Evolutionary conservation across 192 early-diverging fungal species (phyloP), one percentile per base, ranked within the genome.

Genomic region (Coemansia sp.): DNA sequence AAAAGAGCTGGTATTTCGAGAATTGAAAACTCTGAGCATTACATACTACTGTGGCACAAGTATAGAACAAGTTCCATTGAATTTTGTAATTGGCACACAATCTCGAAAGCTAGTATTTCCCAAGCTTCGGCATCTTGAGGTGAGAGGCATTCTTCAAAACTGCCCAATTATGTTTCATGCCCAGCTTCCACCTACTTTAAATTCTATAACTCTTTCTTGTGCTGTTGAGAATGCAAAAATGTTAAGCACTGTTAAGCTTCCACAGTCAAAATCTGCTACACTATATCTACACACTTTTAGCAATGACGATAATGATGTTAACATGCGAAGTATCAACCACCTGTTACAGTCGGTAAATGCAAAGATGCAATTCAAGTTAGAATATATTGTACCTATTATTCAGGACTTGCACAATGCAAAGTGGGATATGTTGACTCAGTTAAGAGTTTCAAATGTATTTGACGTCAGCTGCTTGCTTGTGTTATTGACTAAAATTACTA

Each of bases 151-250:
- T 2, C 3, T 48, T 36, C 2, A 31, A 17, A 50, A 60, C 5
- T 60, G 46, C 17, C 59, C 59, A 49, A 26, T 60, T 50, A 2
- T 49, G 8, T 56, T 56, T 14, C 28, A 56, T 36, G 14, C 54
- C 0, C 14, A 37, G 31, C 17, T 56, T 20, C 54, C 54, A 28
- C 15, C 14, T 0, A 20, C 28, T 17, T 19, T 56, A 4, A 6
- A 31, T 2, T 8, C 34, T 10, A 36, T 56, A 5, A 1, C n/a
- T 1, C 3, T 56, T 20, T 2, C 5, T 20, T 20, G 28, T 15
- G 15, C 28, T 36, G 8, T 36, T 28, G n/a, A 17, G 3, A n/a
- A 15, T 20, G 54, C 54, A 21, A 20, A 19, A 9, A 2, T 6
- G 1, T 20, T 56, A 1, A 17, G 22, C 5, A 20, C 21, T 31